Conservation (phyloP, 371 early-diverging fungal species). For the Mucor plumbeus region DNA sequence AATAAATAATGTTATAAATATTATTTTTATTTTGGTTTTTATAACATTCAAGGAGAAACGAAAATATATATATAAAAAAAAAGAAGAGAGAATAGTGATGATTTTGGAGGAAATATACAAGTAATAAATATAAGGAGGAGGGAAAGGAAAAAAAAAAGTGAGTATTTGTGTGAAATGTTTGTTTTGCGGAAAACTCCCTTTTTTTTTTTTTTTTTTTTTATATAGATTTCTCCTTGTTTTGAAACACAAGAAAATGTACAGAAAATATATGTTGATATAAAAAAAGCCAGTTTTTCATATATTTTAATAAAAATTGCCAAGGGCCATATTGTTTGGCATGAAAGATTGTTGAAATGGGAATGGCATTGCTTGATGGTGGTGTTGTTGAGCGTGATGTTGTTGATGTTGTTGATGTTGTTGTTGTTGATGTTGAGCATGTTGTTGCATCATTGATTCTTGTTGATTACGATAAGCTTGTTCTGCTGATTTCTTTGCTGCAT, state of each 20-base stretch:
- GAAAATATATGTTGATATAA: slow-evolving; percentile 1
- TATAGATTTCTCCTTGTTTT: slow-evolving; percentile 8
- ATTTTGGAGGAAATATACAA: slow-evolving; percentile 9
- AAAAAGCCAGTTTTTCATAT: slow-evolving; percentile 26
- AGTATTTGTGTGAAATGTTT: slow-evolving; percentile 1
- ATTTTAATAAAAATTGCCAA: slow-evolving; percentile 16
- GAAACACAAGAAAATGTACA: slow-evolving; percentile 13
- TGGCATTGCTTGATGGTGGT: neutral
- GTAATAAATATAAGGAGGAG: slow-evolving; percentile 2
- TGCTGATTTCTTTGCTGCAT: slow-evolving; percentile 32
- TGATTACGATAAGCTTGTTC: slow-evolving; percentile 23
- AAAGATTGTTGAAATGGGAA: neutral
- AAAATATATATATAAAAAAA: neutral
- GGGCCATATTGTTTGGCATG: slow-evolving; percentile 1
- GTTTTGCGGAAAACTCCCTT: neutral
- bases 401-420: neutral
- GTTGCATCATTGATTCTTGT: slow-evolving; percentile 26
- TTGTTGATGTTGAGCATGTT: neutral
- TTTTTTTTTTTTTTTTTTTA: neutral
- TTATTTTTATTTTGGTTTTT: slow-evolving; percentile 12
- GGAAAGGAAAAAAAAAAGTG: neutral
- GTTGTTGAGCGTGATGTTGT: slow-evolving; percentile 1
- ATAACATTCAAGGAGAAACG: neutral
- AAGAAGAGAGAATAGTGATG: neutral
- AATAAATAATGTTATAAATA: neutral